Evolutionary conservation across 2,329 filamentous ascomycete species (phyloP).

Genomic region (Fusarium lyarnte): DNA sequence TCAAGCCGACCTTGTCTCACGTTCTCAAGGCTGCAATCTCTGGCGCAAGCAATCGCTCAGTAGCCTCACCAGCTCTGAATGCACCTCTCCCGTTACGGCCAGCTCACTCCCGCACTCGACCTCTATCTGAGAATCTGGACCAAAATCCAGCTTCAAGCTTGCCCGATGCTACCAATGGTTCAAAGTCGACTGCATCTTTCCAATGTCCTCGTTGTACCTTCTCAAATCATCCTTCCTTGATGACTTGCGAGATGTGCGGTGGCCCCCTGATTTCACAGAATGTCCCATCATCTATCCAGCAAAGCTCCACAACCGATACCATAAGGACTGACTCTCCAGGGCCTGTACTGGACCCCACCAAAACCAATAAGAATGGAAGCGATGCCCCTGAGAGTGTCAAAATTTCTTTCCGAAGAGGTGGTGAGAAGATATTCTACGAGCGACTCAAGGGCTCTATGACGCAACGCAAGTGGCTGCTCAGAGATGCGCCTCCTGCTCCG

Average conservation of each 20-base stretch:
- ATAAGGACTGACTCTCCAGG: conserved; percentile 79
- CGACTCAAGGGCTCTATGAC: conserved; percentile 86
- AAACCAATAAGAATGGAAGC: conserved; percentile 46
- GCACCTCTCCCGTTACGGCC: conserved; percentile 47
- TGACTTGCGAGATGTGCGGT: conserved; percentile 91
- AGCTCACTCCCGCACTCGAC: conserved; percentile 16
- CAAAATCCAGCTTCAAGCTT: neutral
- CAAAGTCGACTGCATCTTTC: conserved; percentile 53
- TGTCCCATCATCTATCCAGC: conserved; percentile 47
- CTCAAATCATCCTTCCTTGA: conserved; percentile 86
- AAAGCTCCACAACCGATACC: conserved; percentile 49
- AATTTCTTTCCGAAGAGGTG: conserved; percentile 88
- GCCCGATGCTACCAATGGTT: neutral
- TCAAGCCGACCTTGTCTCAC: conserved; percentile 85
- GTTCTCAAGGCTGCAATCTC: conserved; percentile 88
- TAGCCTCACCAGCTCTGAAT: conserved; percentile 25
- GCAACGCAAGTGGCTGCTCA: conserved; percentile 94
- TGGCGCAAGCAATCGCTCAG: conserved; percentile 68
- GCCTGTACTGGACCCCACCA: conserved; percentile 64
- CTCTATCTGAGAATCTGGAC: conserved; percentile 14
- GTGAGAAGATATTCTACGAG: conserved; percentile 90
- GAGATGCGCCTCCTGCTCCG: conserved; percentile 88
- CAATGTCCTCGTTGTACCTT: conserved; percentile 93
- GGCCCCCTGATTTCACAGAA: conserved; percentile 72
- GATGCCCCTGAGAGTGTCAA: conserved; percentile 83